These are phyloP conservation scores for Eucalyptus microcorys DNA, from an alignment of 345 rosid genomes.

Conservation along the genomic window DNA sequence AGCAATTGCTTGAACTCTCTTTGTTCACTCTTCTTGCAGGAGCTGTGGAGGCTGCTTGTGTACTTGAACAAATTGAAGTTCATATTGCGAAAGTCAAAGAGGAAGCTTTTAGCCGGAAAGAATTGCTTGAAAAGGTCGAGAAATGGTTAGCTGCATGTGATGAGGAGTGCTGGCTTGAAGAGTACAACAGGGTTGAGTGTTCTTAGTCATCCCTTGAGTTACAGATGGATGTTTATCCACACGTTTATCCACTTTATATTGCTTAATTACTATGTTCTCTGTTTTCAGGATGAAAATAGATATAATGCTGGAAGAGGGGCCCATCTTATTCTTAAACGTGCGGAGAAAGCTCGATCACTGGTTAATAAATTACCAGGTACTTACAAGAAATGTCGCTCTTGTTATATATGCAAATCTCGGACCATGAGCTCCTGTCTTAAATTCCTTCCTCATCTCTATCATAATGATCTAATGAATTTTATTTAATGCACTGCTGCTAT, in stretches of 20 bases:
- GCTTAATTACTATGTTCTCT: background rate
- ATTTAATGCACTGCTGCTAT: background rate
- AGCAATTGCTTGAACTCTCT: background rate
- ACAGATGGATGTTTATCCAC: background rate
- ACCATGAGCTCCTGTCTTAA: background rate
- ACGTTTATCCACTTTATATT: background rate
- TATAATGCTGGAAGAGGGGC: slow-evolving; percentile 97
- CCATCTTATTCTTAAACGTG: slow-evolving; percentile 92
- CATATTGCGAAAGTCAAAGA: slow-evolving; percentile 78
- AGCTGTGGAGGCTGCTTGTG: slow-evolving; percentile 34
- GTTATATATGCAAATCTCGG: background rate
- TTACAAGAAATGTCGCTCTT: background rate
- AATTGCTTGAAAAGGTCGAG: slow-evolving; percentile 87
- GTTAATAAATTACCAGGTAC: slow-evolving; percentile 91
- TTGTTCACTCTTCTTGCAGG: slow-evolving; percentile 19
- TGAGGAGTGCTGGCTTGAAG: slow-evolving; percentile 98
- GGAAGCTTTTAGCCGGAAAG: slow-evolving; percentile 87
- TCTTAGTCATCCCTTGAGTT: background rate
- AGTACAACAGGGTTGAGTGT: slow-evolving; percentile 74
- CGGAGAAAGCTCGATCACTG: slow-evolving; percentile 93
- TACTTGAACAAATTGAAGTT: slow-evolving; percentile 74
- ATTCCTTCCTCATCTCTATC: background rate
- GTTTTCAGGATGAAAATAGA: slow-evolving; percentile 76
- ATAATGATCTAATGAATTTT: background rate
- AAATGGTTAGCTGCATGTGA: slow-evolving; percentile 94